phyloP scores from a whole-genome alignment of 345 rosid genomes.

The Nephelium lappaceum region DNA sequence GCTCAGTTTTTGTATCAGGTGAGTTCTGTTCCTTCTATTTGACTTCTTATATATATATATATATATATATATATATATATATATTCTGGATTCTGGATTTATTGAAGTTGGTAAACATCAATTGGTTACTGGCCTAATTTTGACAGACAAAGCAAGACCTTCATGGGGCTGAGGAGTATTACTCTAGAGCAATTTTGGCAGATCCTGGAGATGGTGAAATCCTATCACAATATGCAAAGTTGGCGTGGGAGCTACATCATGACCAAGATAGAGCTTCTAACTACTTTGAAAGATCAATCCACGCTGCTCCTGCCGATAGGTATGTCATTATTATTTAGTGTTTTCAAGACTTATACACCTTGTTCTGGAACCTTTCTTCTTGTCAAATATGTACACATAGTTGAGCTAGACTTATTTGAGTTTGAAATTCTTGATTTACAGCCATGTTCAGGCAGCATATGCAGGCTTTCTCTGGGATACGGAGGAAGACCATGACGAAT shows the following conservation, averaged over 20 bases:
- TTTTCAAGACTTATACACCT: neutral
- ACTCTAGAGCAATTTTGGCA: slow-evolving; percentile 51
- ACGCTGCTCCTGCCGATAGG: slow-evolving; percentile 59
- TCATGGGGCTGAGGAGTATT: slow-evolving; percentile 52
- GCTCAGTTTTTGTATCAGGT: slow-evolving; percentile 63
- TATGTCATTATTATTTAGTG: neutral
- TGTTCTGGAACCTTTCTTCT: neutral
- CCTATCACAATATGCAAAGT: slow-evolving; percentile 50
- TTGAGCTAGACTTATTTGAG: neutral
- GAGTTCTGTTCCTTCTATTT: slow-evolving; percentile 1
- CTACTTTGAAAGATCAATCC: slow-evolving; percentile 54
- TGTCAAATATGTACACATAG: neutral
- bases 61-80: no score
- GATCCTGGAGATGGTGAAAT: slow-evolving; percentile 61
- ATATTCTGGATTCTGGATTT: neutral
- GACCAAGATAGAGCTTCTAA: slow-evolving; percentile 45
- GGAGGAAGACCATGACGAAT: slow-evolving; percentile 40
- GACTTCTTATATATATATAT: no score
- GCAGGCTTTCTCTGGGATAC: slow-evolving; percentile 66
- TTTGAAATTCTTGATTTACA: slow-evolving; percentile 17
- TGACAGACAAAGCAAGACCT: slow-evolving; percentile 48
- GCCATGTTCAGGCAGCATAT: slow-evolving; percentile 69
- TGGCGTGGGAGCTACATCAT: slow-evolving; percentile 49
- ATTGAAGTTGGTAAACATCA: neutral
- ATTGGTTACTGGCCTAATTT: neutral